Evolutionary conservation across 2,329 filamentous ascomycete species (phyloP), one percentile per base, ranked within the genome.

Genomic region (Ascochyta viciae-villosae): DNA sequence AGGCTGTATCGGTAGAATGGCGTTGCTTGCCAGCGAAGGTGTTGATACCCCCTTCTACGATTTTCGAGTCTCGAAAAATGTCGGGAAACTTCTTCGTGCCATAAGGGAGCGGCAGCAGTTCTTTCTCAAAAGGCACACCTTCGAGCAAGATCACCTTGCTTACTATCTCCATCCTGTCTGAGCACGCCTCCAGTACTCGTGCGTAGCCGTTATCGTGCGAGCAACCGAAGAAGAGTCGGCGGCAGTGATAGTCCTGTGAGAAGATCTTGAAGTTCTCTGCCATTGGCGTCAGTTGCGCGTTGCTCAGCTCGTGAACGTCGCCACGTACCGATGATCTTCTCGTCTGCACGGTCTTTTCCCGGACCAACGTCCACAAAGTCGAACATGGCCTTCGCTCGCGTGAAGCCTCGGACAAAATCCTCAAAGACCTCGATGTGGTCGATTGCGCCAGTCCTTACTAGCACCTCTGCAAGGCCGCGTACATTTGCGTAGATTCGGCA

Each of bases 161-260:
- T 8, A 77, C 68, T 22, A 80, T 75, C 39, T 78, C 72, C 16
- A 75, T 62, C 50, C 84, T 80, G 54, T 75, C 73, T 43, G 78
- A 68, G 46, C 79, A 78, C 31, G 83, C 77, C 65, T 84, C 80
- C 10, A 88, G 74, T 33, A 82, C 73, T 10, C 77, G 76, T 23
- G 80, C 80, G 68, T 85, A 87, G 22, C 81, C 78, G 51, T 80
- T 81, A 71, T 85, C 82, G 55, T 84, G 81, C 13, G 82, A 83
- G 69, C 84, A 86, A 8, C 85, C 86, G 33, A 88, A 77, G 44
- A 87, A 76, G 48, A 88, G 81, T 52, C 86, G 84, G 49, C 83
- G 84, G 66, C 85, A 88, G 62, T 86, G 84, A 59, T 80, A 82
- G 63, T 87, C 82, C 70, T 82, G 77, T 46, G 85, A 74, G 69